Conservation (phyloP, 1,284 basidiomycete genomes). For the Pisolithus thermaeus region DNA sequence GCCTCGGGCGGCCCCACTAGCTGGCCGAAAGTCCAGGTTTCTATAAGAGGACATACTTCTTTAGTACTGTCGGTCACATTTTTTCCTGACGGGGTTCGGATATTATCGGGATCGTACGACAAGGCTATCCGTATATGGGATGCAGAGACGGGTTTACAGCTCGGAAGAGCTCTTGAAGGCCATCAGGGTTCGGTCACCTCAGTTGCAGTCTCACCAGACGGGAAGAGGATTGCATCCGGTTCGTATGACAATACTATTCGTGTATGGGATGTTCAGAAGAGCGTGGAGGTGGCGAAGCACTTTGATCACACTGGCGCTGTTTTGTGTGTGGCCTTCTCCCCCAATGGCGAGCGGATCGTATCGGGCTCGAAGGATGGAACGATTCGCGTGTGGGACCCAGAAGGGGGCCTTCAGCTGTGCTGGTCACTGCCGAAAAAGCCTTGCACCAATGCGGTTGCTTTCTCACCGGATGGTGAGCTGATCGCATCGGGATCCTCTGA, state of each 20-base stretch:
- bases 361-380: conserved; percentile 58
- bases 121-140: too few species aligned
- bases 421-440: conserved; percentile 8
- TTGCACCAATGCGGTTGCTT: not conserved
- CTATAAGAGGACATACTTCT: not conserved
- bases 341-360: conserved; percentile 54
- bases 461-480: not conserved
- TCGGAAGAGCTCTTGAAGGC: too few species aligned
- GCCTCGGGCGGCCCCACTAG: not conserved
- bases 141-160: too few species aligned
- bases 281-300: too few species aligned
- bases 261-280: not conserved
- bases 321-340: conserved; percentile 45
- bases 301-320: conserved; percentile 1
- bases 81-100: too few species aligned
- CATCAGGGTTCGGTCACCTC: too few species aligned
- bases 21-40: not conserved
- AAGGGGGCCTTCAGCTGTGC: conserved; percentile 8
- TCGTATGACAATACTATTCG: too few species aligned
- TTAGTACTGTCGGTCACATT: too few species aligned
- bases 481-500: not conserved
- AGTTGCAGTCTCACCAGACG: too few species aligned
- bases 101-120: too few species aligned
- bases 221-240: too few species aligned
- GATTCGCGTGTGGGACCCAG: conserved; percentile 59